Percentiles rank a stretch among this genome's conserved stretches.
phyloP scores from a whole-genome alignment of 163 green algal genomes.

The Chlamydomonas reinhardtii region DNA sequence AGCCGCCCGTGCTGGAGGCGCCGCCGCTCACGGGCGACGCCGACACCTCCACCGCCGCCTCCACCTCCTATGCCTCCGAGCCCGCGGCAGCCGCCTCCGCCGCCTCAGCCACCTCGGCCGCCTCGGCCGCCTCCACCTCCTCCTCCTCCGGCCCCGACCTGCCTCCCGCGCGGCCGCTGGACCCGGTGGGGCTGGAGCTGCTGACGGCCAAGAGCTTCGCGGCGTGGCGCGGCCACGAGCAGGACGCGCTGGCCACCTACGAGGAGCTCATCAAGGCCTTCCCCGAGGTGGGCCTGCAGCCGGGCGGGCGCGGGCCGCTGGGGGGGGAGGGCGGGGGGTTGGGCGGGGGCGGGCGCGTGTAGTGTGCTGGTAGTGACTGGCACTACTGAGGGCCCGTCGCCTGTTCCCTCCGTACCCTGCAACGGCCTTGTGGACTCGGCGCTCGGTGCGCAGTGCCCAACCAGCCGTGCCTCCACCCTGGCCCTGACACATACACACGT shows the following conservation, averaged over 20 bases:
- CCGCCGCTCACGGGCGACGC: slow-evolving; percentile 34
- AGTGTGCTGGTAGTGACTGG: no score
- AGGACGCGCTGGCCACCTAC: slow-evolving; percentile 70
- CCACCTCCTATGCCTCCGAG: neutral
- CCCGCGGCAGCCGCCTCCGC: neutral
- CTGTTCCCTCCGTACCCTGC: no score
- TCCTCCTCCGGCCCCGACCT: slow-evolving; percentile 1
- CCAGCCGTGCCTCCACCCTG: no score
- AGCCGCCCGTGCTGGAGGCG: slow-evolving; percentile 16
- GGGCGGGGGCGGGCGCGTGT: no score
- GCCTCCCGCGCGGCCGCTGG: slow-evolving; percentile 34
- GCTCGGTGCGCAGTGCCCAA: no score
- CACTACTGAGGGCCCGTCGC: no score
- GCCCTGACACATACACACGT: no score
- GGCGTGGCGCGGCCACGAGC: slow-evolving; percentile 71
- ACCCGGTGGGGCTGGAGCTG: slow-evolving; percentile 58
- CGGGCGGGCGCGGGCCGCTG: neutral
- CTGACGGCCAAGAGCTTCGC: slow-evolving; percentile 72
- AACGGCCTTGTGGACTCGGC: no score
- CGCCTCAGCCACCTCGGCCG: neutral
- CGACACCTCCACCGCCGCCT: neutral
- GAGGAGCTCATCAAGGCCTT: slow-evolving; percentile 53
- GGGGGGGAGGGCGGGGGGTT: neutral
- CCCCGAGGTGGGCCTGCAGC: slow-evolving; percentile 25
- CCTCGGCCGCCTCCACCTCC: slow-evolving; percentile 11